Base-by-base conservation (phyloP, 805 yeast species). In the Saccharomycopsis oosterbeekiorum region DNA sequence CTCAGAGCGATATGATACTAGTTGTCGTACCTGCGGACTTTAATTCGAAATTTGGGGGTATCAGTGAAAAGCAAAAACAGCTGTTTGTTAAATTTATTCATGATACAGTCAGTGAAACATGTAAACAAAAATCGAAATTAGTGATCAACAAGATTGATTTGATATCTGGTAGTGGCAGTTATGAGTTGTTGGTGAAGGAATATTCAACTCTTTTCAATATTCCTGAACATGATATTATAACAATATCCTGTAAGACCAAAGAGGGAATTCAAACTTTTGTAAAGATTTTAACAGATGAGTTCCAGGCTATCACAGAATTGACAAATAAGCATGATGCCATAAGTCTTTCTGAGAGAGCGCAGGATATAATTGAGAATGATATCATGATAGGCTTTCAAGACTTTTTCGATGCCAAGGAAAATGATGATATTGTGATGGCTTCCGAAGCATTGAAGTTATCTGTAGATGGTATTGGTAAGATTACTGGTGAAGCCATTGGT, bases 401-500 rank as follows among this genome's bases (percentile, higher is more conserved):
- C 62, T 90, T 88, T 68, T 68, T 79, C 17, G 60, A 69, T 1
- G 79, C 79, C 69, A 79, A 76, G 59, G 74, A 78, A 2, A 71
- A 76, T 17, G 82, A 82, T 51, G 97, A 92, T 66, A 83, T 90
- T 1, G 93, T 89, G 0, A 70, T 90, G 43, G 96, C 96, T 0
- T 76, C 89, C 0, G 97, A 93, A 63, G 85, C 87, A 60, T 75
- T 94, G 47, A 80, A 80, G 57, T 80, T 80, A 57, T 84, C 97
- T 0, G 84, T 86, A 19, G 90, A 86, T 14, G 97, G 97, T 0
- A 87, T 94, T 43, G 97, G 97, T 0, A 88, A 85, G 68, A 88
- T 94, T 29, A 92, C 97, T 0, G 99, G 98, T 1, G 88, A 88
- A 47, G 81, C 89, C 0, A 83, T 93, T 14, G 96, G 96, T 0